Evolutionary conservation across 116 monocot species (phyloP).

Genomic region (Iris pallida): DNA sequence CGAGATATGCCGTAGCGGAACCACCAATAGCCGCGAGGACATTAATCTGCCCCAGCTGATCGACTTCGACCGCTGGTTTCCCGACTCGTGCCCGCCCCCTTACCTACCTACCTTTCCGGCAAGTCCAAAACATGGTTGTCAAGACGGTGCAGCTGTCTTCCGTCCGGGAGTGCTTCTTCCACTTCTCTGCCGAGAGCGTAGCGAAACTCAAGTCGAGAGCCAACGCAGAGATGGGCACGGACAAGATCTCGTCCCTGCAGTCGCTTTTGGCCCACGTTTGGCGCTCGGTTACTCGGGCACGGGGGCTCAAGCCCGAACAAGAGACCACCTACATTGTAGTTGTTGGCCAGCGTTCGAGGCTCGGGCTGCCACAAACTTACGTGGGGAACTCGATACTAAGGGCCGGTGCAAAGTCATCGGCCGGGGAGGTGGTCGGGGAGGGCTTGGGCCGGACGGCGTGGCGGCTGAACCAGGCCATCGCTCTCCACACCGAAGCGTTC

Average conservation of each 20-base stretch:
- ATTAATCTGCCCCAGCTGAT: not conserved
- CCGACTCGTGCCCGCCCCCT: not conserved
- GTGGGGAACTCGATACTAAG: not conserved
- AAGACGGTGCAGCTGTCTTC: too few relatives aligned
- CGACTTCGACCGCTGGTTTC: not conserved
- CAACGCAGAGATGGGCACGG: not conserved
- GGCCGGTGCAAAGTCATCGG: not conserved
- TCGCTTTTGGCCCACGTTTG: constrained; percentile 1
- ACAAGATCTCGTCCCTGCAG: constrained; percentile 1
- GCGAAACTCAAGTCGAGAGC: too few relatives aligned
- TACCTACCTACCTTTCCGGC: not conserved
- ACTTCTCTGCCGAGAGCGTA: too few relatives aligned
- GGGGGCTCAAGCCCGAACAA: not conserved
- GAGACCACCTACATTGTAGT: not conserved
- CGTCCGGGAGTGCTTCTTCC: too few relatives aligned
- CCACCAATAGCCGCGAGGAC: not conserved
- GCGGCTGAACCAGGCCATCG: not conserved
- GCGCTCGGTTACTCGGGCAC: not conserved
- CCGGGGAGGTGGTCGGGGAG: constrained; percentile 3
- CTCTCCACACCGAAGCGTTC: not conserved
- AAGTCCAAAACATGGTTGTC: too few relatives aligned
- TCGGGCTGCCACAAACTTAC: not conserved
- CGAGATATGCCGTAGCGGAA: not conserved
- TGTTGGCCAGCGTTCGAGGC: not conserved
- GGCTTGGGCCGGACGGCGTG: constrained; percentile 4